A percentile compares a stretch with the other conserved stretches of the same genome.
Evolutionary conservation across 2,329 filamentous ascomycete species (phyloP).

Genomic region (Trichothecium sympodiale): DNA sequence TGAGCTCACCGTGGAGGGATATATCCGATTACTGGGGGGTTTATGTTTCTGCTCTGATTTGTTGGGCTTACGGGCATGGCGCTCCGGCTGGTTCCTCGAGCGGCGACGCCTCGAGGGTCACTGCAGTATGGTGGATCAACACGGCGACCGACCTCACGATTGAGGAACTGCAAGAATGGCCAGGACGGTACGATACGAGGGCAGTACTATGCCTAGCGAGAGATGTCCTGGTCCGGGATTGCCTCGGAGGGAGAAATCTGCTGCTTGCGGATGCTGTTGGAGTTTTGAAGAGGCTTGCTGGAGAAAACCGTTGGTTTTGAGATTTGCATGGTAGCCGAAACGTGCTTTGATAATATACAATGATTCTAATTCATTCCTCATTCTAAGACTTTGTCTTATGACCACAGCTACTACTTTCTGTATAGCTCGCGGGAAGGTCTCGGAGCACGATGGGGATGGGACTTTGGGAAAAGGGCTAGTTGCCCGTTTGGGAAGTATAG

Average conservation of each 20-base stretch:
- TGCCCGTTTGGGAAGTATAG: too few relatives aligned
- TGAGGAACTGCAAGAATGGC: conserved; percentile 25
- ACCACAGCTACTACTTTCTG: too few relatives aligned
- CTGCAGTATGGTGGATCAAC: conserved; percentile 25
- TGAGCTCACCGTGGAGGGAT: conserved; percentile 16
- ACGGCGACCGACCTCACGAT: conserved; percentile 28
- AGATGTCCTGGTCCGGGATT: conserved; percentile 35
- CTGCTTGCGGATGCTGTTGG: conserved; percentile 41
- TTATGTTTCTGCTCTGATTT: conserved; percentile 47
- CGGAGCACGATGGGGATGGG: too few relatives aligned
- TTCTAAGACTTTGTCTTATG: too few relatives aligned
- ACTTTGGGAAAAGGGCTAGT: too few relatives aligned
- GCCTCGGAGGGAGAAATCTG: conserved; percentile 34
- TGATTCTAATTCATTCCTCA: too few relatives aligned
- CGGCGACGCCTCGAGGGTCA: conserved; percentile 12
- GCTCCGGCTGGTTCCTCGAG: conserved; percentile 5
- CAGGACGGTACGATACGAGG: conserved; percentile 28
- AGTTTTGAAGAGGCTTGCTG: conserved; percentile 40
- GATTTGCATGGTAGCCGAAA: too few relatives aligned
- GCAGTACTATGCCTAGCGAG: conserved; percentile 37
- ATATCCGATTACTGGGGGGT: conserved; percentile 43
- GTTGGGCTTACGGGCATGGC: conserved; percentile 40
- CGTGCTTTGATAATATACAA: too few relatives aligned
- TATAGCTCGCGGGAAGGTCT: too few relatives aligned
- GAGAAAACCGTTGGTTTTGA: conserved; percentile 8